phyloP scores from a whole-genome alignment of 164 flowering plant genomes.

The Pachysandra terminalis region DNA sequence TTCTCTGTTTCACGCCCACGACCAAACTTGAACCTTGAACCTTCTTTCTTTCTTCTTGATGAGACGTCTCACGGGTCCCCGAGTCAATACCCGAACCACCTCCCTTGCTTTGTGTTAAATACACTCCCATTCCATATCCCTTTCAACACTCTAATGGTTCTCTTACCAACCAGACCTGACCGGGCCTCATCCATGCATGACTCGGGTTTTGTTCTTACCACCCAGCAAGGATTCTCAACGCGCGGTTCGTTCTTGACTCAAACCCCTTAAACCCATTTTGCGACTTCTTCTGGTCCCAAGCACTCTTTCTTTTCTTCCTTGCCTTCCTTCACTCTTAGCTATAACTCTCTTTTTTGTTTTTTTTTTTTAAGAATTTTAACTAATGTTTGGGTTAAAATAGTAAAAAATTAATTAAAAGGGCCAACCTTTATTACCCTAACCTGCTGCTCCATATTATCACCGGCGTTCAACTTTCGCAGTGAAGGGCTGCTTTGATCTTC shows the following conservation, averaged over 20 bases:
- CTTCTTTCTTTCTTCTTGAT: background rate
- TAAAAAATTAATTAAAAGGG: too few relatives aligned
- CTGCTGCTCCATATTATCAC: background rate
- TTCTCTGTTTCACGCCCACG: constrained; percentile 1
- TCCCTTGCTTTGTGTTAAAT: constrained; percentile 54
- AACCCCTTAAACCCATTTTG: constrained; percentile 28
- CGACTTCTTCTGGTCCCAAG: background rate
- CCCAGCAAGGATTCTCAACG: constrained; percentile 49
- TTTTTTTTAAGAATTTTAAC: too few relatives aligned
- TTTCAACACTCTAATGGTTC: too few relatives aligned
- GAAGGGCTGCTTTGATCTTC: constrained; percentile 90
- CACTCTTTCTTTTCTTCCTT: background rate
- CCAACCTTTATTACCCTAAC: background rate
- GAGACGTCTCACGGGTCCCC: constrained; percentile 26
- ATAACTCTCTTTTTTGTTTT: too few relatives aligned
- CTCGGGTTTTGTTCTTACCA: constrained; percentile 24
- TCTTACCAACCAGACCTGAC: background rate
- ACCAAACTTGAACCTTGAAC: background rate
- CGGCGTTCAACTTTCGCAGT: constrained; percentile 52
- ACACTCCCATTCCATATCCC: too few relatives aligned
- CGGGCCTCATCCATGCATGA: background rate
- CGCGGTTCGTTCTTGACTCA: constrained; percentile 99
- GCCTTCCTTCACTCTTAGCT: background rate
- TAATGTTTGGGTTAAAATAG: background rate
- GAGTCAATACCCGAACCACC: constrained; percentile 99